Evolutionary conservation across 2,329 filamentous ascomycete species (phyloP).

Genomic region (Akanthomyces dipterigenus): DNA sequence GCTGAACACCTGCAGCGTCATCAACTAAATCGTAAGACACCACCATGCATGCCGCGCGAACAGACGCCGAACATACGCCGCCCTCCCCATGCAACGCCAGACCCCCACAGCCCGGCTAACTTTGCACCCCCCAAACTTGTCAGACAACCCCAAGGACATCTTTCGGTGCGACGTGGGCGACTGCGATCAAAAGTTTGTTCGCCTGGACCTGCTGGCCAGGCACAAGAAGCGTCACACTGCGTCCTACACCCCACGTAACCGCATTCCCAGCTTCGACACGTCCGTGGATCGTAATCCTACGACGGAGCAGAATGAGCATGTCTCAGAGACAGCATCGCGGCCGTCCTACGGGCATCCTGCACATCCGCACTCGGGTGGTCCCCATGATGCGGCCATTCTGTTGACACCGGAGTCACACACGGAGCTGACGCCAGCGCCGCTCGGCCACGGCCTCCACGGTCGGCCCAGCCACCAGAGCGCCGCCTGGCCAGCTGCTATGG

Average conservation of each 20-base stretch:
- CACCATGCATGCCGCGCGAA: conserved; percentile 12
- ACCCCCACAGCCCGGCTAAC: conserved; percentile 15
- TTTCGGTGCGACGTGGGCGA: conserved; percentile 69
- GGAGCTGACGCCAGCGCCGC: conserved; percentile 21
- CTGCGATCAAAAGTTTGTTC: conserved; percentile 71
- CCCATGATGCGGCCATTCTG: conserved; percentile 41
- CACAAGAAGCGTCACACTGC: conserved; percentile 60
- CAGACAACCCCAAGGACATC: conserved; percentile 74
- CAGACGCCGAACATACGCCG: background rate
- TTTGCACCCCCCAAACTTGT: background rate
- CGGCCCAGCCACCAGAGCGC: conserved; percentile 16
- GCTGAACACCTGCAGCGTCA: conserved; percentile 77
- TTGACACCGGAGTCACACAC: conserved; percentile 34
- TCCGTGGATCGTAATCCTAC: conserved; percentile 17
- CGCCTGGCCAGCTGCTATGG: conserved; percentile 25
- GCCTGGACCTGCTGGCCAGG: conserved; percentile 66
- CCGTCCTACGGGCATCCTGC: conserved; percentile 17
- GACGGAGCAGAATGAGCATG: background rate
- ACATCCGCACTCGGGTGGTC: conserved; percentile 27
- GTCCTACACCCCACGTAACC: conserved; percentile 44
- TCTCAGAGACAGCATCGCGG: background rate
- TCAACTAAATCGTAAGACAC: conserved; percentile 68
- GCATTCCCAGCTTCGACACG: conserved; percentile 41
- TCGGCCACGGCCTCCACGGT: conserved; percentile 17
- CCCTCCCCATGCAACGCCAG: conserved; percentile 6